Base-by-base conservation (phyloP, 805 yeast genomes). In the Kodamaea neixiangensis region DNA sequence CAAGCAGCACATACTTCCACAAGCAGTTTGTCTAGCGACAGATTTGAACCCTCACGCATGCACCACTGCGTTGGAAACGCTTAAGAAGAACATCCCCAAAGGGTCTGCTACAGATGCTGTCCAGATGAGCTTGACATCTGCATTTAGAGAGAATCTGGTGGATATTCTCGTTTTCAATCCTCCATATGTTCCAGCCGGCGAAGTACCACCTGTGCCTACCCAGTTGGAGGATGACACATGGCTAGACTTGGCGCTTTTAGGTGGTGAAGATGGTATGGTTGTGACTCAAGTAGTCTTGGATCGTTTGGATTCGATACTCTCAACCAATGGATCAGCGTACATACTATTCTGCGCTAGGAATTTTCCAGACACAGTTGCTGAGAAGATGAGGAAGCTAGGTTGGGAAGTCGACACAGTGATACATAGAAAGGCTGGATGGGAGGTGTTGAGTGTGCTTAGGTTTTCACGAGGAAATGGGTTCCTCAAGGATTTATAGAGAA, bases 371-470 rank as follows among this genome's bases (percentile, higher is more conserved):
- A 53, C 64, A 5, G 88, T 92, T 0, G 77, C 77, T 0, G 58
- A 64, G 7, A 41, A 47, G 2, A 85, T 89, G 83, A 48, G 59
- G 13, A 49, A 56, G 1, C 60, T 63, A 9, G 74, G 75, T 7
- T 93, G 96, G 90, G 48, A 49, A 0, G 81, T 80, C 1, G 70
- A 72, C 1, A 58, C 69, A n/a, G 72, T 89, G 1, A 78, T 82
- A 3, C 75, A 76, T 41, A 76, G 97, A 49, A 89, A 88, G 60
- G 97, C 97, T 1, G 98, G 98, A 0, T 91, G 98, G 97, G 99
- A 94, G 67, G 93, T 87, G 9, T 72, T 94, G 34, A 81, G 89
- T 49, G 86, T 93, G 7, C 82, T 86, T 68, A 76, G 83, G 55
- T 89, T 92, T 59, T 62, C 49, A 44, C 65, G 57, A 42, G 5